Conservation (phyloP, 2,329 filamentous ascomycete species). For the Chrysoporthe cubensis region DNA sequence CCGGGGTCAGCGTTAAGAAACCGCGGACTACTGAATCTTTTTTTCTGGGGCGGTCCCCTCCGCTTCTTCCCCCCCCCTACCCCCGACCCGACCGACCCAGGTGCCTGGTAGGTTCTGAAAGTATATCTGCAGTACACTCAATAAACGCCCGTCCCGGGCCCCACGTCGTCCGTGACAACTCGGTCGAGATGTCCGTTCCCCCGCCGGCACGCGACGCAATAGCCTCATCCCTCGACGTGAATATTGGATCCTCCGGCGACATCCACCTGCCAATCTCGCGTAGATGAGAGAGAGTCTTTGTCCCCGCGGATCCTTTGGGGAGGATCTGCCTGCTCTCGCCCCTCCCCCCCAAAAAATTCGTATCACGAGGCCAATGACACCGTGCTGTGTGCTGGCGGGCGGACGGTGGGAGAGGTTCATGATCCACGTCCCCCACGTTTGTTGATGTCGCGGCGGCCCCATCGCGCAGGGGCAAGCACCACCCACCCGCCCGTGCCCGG, state of each 20-base stretch:
- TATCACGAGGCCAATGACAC: no score
- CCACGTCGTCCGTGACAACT: neutral
- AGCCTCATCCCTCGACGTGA: neutral
- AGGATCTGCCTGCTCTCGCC: no score
- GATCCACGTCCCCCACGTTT: no score
- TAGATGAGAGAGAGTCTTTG: neutral
- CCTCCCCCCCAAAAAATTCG: no score
- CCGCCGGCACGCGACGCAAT: neutral
- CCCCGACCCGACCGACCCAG: neutral
- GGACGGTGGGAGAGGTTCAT: no score
- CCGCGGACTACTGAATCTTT: neutral
- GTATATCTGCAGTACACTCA: neutral
- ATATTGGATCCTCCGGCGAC: neutral
- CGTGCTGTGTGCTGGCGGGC: no score
- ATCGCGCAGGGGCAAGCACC: no score
- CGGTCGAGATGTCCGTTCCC: neutral
- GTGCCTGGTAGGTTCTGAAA: neutral
- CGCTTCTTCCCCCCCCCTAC: no score
- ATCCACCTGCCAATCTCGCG: conserved; percentile 4
- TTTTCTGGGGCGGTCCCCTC: neutral
- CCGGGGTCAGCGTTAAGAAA: neutral
- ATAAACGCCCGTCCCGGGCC: neutral
- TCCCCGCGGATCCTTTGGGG: neutral
- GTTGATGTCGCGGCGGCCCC: no score
- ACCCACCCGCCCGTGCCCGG: no score